phyloP scores from a whole-genome alignment of 2,329 filamentous ascomycete genomes.

The Rutstroemia sp. region DNA sequence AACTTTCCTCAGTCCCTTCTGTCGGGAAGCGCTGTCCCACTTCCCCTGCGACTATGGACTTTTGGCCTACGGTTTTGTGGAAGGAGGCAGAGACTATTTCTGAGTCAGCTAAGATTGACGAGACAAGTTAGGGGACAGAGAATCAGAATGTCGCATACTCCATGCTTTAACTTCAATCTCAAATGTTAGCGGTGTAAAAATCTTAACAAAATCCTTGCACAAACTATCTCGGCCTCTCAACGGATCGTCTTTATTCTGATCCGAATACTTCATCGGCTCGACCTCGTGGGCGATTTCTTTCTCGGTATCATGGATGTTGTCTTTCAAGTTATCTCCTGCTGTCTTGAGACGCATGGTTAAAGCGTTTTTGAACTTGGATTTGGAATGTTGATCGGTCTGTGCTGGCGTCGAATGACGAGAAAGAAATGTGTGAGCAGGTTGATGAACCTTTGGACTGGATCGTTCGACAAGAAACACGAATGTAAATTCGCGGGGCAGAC shows the following conservation, averaged over 20 bases:
- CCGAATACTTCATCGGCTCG: no score
- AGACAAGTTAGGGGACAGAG: no score
- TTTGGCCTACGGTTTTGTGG: background rate
- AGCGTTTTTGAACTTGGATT: background rate
- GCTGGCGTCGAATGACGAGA: background rate
- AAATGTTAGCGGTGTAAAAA: background rate
- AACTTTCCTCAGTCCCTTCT: constrained; percentile 4
- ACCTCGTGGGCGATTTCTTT: no score
- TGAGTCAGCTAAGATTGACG: background rate
- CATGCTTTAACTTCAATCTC: no score
- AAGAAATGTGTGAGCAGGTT: constrained; percentile 8
- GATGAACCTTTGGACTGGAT: constrained; percentile 1
- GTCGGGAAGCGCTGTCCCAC: constrained; percentile 18
- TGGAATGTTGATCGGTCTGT: no score
- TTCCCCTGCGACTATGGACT: constrained; percentile 1
- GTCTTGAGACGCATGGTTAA: background rate
- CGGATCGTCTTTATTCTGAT: no score
- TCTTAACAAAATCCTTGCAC: background rate
- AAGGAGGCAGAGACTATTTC: background rate
- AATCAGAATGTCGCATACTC: no score
- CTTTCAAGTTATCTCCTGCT: background rate
- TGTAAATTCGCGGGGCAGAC: constrained; percentile 43
- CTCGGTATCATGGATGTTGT: background rate
- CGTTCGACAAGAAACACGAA: constrained; percentile 39
- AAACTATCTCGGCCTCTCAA: background rate